phyloP scores from a whole-genome alignment of 306 rosid genomes.

The Dalbergia oliveri region DNA sequence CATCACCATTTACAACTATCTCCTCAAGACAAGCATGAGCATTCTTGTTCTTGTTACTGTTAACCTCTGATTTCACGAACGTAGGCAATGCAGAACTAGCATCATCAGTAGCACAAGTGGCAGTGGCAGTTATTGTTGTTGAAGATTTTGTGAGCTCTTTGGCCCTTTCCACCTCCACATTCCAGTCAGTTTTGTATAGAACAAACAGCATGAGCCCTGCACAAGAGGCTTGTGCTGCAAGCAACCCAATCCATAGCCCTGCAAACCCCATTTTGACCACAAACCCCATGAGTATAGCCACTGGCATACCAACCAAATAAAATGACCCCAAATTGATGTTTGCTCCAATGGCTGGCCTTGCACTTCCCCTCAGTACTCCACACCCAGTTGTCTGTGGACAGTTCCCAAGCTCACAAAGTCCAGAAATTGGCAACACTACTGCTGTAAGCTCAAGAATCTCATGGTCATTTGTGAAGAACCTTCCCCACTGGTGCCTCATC shows the following conservation, averaged over 20 bases:
- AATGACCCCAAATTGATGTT: conserved; percentile 92
- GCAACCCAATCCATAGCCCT: conserved; percentile 94
- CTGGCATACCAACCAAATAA: conserved; percentile 92
- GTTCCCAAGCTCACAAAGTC: conserved; percentile 95
- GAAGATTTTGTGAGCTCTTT: conserved; percentile 63
- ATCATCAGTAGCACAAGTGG: conserved; percentile 9
- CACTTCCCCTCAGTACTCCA: conserved; percentile 89
- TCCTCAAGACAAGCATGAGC: conserved; percentile 55
- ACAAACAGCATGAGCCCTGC: conserved; percentile 84
- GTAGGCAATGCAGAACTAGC: conserved; percentile 43
- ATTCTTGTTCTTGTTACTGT: conserved; percentile 11
- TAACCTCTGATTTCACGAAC: conserved; percentile 35
- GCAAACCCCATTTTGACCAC: conserved; percentile 76
- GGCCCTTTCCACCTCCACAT: conserved; percentile 68
- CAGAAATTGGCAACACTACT: conserved; percentile 81
- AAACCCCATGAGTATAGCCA: conserved; percentile 79
- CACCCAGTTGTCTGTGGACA: conserved; percentile 97
- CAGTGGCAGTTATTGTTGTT: not conserved
- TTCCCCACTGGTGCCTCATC: conserved; percentile 86
- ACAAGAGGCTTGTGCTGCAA: conserved; percentile 91
- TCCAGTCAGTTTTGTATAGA: conserved; percentile 86
- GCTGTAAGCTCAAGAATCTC: conserved; percentile 78
- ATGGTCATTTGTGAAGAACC: conserved; percentile 72
- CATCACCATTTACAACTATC: conserved; percentile 57
- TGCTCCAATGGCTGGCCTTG: conserved; percentile 85